phyloP scores from a whole-genome alignment of 225 moss, liverwort and hornwort species.

The Pleurozium schreberi region DNA sequence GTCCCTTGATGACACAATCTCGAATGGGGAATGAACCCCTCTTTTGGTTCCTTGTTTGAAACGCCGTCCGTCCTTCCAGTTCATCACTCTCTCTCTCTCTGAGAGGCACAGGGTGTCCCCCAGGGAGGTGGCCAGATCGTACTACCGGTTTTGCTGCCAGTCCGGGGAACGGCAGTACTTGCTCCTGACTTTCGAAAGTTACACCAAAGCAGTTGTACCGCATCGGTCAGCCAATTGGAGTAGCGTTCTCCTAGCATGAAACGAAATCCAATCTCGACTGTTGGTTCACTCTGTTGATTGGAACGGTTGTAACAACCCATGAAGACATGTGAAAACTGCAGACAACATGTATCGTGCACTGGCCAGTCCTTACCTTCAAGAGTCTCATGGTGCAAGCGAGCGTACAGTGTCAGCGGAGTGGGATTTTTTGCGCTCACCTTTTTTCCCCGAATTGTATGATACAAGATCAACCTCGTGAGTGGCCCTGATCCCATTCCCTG shows the following conservation, averaged over 20 bases:
- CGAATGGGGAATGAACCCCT: background rate
- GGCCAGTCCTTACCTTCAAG: background rate
- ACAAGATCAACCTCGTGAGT: background rate
- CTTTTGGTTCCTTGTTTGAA: background rate
- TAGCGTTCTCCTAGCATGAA: background rate
- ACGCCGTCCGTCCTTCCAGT: background rate
- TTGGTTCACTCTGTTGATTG: background rate
- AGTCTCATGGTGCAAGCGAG: background rate
- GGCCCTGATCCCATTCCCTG: background rate
- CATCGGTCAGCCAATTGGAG: background rate
- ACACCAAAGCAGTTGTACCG: background rate
- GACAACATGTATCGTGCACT: background rate
- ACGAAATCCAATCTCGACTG: background rate
- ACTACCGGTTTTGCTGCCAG: background rate
- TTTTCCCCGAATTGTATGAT: background rate
- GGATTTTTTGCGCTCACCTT: background rate
- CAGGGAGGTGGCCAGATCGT: background rate
- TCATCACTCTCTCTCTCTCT: background rate
- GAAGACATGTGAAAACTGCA: background rate
- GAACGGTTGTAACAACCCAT: background rate
- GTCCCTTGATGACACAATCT: background rate
- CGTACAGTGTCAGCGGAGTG: background rate
- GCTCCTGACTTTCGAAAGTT: background rate
- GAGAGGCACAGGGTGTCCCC: background rate
- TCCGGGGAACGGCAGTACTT: background rate